Conservation (phyloP, 2,329 filamentous ascomycete species). For the Ophiostoma australiae region DNA sequence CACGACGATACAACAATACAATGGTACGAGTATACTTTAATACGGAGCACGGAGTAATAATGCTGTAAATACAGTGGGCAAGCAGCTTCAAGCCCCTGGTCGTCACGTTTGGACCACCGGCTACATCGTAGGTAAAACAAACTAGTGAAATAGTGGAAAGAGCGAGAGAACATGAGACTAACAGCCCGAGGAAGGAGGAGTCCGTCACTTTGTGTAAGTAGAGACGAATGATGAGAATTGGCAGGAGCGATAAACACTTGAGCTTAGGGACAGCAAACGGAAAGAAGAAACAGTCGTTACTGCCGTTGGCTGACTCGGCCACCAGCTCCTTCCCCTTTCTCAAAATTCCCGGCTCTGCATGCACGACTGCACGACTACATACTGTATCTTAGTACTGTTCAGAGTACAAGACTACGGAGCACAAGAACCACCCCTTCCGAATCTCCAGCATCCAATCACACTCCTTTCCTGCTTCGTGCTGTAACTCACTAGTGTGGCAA, state of each 20-base stretch:
- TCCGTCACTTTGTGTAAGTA: too few species aligned
- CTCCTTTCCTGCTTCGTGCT: constrained; percentile 9
- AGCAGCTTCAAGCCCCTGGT: constrained; percentile 18
- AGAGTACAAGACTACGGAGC: background rate
- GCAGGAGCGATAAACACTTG: background rate
- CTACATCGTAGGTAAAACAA: constrained; percentile 27
- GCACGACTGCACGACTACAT: too few species aligned
- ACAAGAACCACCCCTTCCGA: constrained; percentile 16
- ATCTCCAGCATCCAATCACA: constrained; percentile 22
- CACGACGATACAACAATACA: background rate
- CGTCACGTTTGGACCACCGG: constrained; percentile 16
- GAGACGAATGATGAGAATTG: background rate
- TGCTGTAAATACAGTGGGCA: background rate
- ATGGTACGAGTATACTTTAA: constrained; percentile 1
- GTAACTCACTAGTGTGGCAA: constrained; percentile 25
- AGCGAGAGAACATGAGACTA: background rate
- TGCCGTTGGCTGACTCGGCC: background rate
- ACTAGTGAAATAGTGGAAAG: constrained; percentile 16
- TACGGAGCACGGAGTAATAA: constrained; percentile 9
- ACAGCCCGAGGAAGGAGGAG: background rate
- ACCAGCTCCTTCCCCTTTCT: constrained; percentile 6
- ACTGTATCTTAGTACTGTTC: too few species aligned
- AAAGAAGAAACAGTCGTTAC: background rate
- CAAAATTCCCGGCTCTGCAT: background rate
- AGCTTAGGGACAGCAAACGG: background rate